Conservation (phyloP, 2,329 filamentous ascomycete species). For the Aspergillus quadrilineatus region DNA sequence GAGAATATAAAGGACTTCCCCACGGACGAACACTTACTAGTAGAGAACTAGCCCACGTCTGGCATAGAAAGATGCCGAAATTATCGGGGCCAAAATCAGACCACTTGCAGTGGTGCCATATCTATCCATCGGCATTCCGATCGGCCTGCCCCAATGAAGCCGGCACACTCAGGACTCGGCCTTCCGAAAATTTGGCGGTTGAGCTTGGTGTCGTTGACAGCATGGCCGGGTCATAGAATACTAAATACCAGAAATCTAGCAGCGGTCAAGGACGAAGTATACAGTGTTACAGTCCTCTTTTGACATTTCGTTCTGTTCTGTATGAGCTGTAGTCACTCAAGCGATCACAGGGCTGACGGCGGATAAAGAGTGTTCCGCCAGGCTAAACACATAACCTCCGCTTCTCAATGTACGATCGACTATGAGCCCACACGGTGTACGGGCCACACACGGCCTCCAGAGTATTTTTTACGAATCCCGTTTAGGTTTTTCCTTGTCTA, state of each 20-base stretch:
- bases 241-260: not conserved
- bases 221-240: not conserved
- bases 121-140: constrained; percentile 16
- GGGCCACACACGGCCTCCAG: no score
- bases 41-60: not conserved
- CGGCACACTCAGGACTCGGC: not conserved
- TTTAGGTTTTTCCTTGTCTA: no score
- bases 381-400: not conserved
- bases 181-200: not conserved
- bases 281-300: no score
- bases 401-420: not conserved
- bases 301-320: not conserved
- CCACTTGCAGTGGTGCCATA: constrained; percentile 5
- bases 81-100: constrained; percentile 16
- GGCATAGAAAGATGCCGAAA: not conserved
- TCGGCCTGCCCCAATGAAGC: constrained; percentile 12
- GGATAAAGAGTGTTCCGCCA: not conserved
- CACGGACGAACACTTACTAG: not conserved
- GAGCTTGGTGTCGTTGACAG: not conserved
- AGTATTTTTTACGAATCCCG: no score
- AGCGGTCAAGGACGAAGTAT: no score
- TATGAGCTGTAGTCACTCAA: not conserved
- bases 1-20: not conserved
- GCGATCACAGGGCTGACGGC: not conserved
- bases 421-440: not conserved